These are phyloP conservation scores for Colletotrichum nymphaeae DNA, from an alignment of 2,329 filamentous ascomycete species.

Conservation along the genomic window DNA sequence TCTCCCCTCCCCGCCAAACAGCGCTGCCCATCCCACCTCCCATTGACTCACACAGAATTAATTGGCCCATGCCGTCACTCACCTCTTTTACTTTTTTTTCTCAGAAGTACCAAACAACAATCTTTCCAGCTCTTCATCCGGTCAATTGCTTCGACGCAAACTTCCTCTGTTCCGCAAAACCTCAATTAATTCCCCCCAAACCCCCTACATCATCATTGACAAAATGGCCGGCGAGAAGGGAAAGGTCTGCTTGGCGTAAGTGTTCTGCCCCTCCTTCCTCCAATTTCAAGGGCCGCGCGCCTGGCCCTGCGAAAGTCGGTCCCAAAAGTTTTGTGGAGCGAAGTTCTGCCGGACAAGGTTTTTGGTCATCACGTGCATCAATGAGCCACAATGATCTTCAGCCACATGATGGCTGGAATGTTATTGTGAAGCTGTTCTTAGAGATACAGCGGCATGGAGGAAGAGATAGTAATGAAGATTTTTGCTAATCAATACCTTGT, in stretches of 20 bases:
- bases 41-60: background rate
- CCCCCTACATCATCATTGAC: background rate
- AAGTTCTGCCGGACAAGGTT: background rate
- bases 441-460: background rate
- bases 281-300: background rate
- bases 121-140: background rate
- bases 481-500: background rate
- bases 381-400: background rate
- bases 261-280: background rate
- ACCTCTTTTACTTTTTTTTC: background rate
- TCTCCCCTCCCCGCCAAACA: background rate
- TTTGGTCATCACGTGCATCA: background rate
- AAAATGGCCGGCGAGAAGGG: background rate
- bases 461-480: background rate
- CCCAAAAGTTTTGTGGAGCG: background rate
- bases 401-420: background rate
- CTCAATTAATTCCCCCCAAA: background rate
- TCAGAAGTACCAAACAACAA: background rate
- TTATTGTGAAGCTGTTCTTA: background rate
- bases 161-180: background rate
- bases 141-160: background rate
- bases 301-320: background rate
- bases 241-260: background rate
- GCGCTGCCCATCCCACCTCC: background rate
- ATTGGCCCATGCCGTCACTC: background rate